Percentiles rank a stretch among this genome's conserved stretches.
Evolutionary conservation across 2,329 filamentous ascomycete species (phyloP).

Genomic region (Fulvia fulva): DNA sequence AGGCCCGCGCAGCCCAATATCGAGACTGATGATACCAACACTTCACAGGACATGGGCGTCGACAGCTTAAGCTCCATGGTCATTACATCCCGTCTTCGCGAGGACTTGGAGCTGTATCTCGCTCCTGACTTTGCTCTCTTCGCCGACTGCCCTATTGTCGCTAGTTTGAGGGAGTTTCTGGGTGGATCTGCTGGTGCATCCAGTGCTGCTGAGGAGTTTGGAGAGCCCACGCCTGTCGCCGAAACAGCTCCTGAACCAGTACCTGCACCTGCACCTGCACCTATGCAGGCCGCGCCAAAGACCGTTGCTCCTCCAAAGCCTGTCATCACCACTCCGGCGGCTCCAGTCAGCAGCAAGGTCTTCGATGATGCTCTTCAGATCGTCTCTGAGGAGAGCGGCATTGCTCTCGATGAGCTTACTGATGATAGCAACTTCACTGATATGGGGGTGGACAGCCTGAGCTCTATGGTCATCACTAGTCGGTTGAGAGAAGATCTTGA

Average conservation of each 20-base stretch:
- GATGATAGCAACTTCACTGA: slow-evolving; percentile 27
- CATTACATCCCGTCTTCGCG: slow-evolving; percentile 23
- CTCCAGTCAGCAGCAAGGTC: background rate
- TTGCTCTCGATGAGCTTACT: slow-evolving; percentile 27
- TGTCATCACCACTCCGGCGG: background rate
- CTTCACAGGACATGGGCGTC: slow-evolving; percentile 24
- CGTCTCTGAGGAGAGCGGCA: slow-evolving; percentile 31
- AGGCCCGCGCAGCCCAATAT: background rate
- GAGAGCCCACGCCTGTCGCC: background rate
- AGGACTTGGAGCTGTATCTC: slow-evolving; percentile 24
- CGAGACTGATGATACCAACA: background rate
- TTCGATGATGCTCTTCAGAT: slow-evolving; percentile 14
- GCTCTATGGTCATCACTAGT: slow-evolving; percentile 22
- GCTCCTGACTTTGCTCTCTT: background rate
- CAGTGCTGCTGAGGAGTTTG: background rate
- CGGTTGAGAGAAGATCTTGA: slow-evolving; percentile 27
- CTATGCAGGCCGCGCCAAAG: background rate
- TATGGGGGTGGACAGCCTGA: slow-evolving; percentile 30
- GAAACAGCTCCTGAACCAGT: background rate
- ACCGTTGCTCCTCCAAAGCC: background rate
- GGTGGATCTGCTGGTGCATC: background rate
- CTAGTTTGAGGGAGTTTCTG: background rate
- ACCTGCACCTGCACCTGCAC: background rate
- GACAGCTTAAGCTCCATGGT: slow-evolving; percentile 29
- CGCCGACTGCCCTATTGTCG: slow-evolving; percentile 1